Conservation (phyloP, 495 filamentous ascomycete genomes). For the Corynascus novoguineensis region DNA sequence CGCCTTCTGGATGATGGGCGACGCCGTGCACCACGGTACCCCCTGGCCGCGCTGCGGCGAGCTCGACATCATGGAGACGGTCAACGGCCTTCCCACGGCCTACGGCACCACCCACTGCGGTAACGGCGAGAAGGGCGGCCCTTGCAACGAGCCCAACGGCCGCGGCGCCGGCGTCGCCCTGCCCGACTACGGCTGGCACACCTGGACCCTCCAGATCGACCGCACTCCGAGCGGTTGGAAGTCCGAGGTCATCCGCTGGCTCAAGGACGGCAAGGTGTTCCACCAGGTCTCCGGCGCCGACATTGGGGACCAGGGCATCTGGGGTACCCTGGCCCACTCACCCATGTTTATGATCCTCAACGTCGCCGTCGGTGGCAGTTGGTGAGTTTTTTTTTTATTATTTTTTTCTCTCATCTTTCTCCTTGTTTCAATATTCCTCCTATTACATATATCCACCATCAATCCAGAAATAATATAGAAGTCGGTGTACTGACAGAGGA, state of each 20-base stretch:
- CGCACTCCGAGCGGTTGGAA: slow-evolving; percentile 35
- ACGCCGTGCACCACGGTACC: slow-evolving; percentile 44
- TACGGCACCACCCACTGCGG: slow-evolving; percentile 50
- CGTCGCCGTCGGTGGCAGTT: slow-evolving; percentile 47
- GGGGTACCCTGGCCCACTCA: slow-evolving; percentile 43
- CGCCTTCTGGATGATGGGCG: slow-evolving; percentile 50
- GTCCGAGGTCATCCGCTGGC: slow-evolving; percentile 43
- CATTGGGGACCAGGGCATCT: slow-evolving; percentile 39
- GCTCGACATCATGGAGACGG: slow-evolving; percentile 50
- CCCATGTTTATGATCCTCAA: slow-evolving; percentile 47
- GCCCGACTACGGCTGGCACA: slow-evolving; percentile 40
- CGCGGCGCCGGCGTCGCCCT: slow-evolving; percentile 26
- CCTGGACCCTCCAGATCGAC: slow-evolving; percentile 43
- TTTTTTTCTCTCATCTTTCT: neutral
- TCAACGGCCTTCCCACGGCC: slow-evolving; percentile 41
- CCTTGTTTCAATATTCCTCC: too few species aligned
- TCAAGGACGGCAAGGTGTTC: slow-evolving; percentile 39
- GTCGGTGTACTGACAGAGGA: neutral
- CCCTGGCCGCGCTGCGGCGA: slow-evolving; percentile 48
- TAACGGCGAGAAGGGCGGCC: slow-evolving; percentile 26
- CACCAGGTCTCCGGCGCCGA: slow-evolving; percentile 35
- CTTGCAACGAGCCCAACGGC: slow-evolving; percentile 46
- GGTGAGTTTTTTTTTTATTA: slow-evolving; percentile 30
- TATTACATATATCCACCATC: too few species aligned
- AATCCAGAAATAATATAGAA: too few species aligned